Evolutionary conservation across 73 alveolate species (phyloP).

Genomic region (Paramecium biaurelia): DNA sequence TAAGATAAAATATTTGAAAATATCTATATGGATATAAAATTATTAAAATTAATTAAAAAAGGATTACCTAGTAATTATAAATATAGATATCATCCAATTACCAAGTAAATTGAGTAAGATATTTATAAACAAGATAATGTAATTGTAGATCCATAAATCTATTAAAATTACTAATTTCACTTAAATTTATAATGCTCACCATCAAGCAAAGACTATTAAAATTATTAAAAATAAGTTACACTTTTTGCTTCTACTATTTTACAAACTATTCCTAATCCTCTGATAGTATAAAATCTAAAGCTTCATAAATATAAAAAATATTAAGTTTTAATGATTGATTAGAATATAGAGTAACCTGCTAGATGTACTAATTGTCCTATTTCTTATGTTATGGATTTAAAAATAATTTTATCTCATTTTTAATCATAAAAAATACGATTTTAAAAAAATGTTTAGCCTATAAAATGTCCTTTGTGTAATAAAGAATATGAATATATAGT

Average conservation of each 20-base stretch:
- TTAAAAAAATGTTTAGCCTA: background rate
- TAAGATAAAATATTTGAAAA: background rate
- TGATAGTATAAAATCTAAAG: background rate
- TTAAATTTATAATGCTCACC: background rate
- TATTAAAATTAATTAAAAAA: background rate
- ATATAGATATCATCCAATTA: background rate
- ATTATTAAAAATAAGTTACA: background rate
- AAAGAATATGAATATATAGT: background rate
- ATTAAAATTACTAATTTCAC: background rate
- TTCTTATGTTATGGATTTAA: background rate
- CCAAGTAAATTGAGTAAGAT: background rate
- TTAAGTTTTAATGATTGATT: background rate
- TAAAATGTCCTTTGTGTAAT: background rate
- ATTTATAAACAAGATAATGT: background rate
- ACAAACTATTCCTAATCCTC: background rate
- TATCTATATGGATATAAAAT: background rate
- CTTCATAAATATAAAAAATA: background rate
- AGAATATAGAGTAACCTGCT: background rate
- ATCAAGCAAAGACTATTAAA: background rate
- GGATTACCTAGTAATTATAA: background rate
- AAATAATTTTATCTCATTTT: background rate
- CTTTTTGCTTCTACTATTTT: background rate
- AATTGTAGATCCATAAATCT: background rate
- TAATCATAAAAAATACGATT: background rate
- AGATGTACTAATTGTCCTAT: background rate